A percentile compares a stretch with the other conserved stretches of the same genome.
Evolutionary conservation across 176 grass and related monocot species (phyloP).

Genomic region (Phoenix dactylifera): DNA sequence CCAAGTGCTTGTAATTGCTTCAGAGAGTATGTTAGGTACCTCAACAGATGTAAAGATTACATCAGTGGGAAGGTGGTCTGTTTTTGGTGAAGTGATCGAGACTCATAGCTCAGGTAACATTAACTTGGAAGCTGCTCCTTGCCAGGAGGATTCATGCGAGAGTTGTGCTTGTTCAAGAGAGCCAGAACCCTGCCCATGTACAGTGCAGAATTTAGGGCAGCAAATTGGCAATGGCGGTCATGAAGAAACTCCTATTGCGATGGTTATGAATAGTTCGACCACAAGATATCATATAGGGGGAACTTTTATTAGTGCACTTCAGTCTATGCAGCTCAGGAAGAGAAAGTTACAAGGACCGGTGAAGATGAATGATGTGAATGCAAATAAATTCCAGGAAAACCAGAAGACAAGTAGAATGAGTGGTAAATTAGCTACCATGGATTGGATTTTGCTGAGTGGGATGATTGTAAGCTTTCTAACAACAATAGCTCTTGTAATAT

Average conservation of each 20-base stretch:
- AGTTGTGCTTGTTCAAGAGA: constrained; percentile 40
- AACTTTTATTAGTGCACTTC: constrained; percentile 18
- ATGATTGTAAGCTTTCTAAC: constrained; percentile 41
- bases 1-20: constrained; percentile 83
- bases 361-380: constrained; percentile 11
- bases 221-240: not conserved
- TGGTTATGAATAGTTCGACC: not conserved
- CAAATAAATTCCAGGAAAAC: constrained; percentile 8
- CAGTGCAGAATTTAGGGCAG: constrained; percentile 1
- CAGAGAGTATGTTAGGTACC: constrained; percentile 63
- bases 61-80: constrained; percentile 81
- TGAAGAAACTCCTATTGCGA: not conserved
- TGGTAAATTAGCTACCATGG: constrained; percentile 22
- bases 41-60: constrained; percentile 66
- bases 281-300: not conserved
- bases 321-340: constrained; percentile 39
- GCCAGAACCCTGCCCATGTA: constrained; percentile 7
- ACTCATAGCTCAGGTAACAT: constrained; percentile 14
- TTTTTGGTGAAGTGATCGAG: constrained; percentile 64
- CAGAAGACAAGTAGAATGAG: constrained; percentile 8
- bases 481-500: constrained; percentile 22
- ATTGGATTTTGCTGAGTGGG: constrained; percentile 45
- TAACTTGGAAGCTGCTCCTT: constrained; percentile 27
- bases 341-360: constrained; percentile 29
- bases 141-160: constrained; percentile 9